phyloP scores from a whole-genome alignment of 2,329 filamentous ascomycete genomes.

The Aspergillus versicolor region DNA sequence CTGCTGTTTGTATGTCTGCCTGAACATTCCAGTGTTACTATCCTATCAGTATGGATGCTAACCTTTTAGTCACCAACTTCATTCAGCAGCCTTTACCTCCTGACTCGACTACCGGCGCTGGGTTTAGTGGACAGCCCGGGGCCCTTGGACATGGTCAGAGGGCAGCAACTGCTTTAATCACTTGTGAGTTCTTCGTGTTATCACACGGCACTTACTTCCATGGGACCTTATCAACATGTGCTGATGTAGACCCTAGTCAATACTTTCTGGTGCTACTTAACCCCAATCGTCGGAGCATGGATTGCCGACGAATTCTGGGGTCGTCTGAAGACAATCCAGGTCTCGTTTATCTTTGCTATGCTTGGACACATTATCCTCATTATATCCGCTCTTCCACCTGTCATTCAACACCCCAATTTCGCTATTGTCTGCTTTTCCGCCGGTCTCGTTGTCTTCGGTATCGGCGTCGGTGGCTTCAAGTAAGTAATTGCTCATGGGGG shows the following conservation, averaged over 20 bases:
- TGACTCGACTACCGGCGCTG: conserved; percentile 55
- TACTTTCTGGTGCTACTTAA: conserved; percentile 63
- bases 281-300: conserved; percentile 61
- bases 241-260: conserved; percentile 43
- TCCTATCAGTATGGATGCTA: not conserved
- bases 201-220: not conserved
- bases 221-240: not conserved
- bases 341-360: conserved; percentile 64
- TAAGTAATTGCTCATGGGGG: not conserved
- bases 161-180: conserved; percentile 54
- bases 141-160: conserved; percentile 61
- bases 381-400: conserved; percentile 62
- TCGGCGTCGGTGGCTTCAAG: conserved; percentile 79
- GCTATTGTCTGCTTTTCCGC: conserved; percentile 64
- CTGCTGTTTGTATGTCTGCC: conserved; percentile 58
- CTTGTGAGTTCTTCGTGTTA: conserved; percentile 32
- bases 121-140: conserved; percentile 39
- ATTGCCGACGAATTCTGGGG: conserved; percentile 69
- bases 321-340: conserved; percentile 69
- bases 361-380: conserved; percentile 68
- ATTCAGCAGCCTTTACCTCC: conserved; percentile 57
- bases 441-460: conserved; percentile 65
- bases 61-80: conserved; percentile 58
- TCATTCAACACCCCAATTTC: conserved; percentile 58
- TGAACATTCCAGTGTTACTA: not conserved